A percentile compares a stretch with the other conserved stretches of the same genome.
These are phyloP conservation scores for Fusarium abutilonis DNA, from an alignment of 2,329 filamentous ascomycete species.

Conservation along the genomic window DNA sequence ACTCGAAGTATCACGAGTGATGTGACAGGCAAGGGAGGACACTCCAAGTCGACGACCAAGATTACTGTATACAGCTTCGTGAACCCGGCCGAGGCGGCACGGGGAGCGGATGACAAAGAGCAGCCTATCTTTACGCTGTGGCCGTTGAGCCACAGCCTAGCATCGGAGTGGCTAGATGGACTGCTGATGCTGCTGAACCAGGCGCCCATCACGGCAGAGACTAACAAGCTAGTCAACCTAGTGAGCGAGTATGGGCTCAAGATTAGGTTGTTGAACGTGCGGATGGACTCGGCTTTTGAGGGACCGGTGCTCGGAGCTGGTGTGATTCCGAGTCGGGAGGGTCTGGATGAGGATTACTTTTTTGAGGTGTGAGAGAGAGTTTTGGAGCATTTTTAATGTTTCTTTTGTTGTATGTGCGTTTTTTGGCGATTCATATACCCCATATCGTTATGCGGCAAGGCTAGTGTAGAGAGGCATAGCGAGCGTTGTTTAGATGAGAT, in stretches of 20 bases:
- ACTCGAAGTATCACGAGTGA: constrained; percentile 56
- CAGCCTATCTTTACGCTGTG: constrained; percentile 82
- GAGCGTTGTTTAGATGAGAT: constrained; percentile 33
- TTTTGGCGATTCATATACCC: constrained; percentile 39
- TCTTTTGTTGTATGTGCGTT: constrained; percentile 33
- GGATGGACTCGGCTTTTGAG: constrained; percentile 80
- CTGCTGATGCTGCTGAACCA: constrained; percentile 95
- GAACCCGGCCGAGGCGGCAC: constrained; percentile 53
- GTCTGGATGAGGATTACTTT: constrained; percentile 91
- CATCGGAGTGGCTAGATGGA: constrained; percentile 96
- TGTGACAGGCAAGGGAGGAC: constrained; percentile 53
- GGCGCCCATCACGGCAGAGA: constrained; percentile 95
- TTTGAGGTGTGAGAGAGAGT: constrained; percentile 71
- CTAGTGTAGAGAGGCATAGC: constrained; percentile 29
- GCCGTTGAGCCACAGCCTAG: constrained; percentile 80
- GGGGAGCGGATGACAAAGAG: constrained; percentile 63
- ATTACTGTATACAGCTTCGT: constrained; percentile 88
- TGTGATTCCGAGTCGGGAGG: constrained; percentile 81
- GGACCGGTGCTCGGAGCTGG: constrained; percentile 75
- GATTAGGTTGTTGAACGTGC: constrained; percentile 89
- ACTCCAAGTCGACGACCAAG: constrained; percentile 72
- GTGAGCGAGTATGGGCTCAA: constrained; percentile 92
- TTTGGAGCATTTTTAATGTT: not conserved
- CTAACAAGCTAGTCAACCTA: constrained; percentile 85
- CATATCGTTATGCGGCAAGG: constrained; percentile 28